Conservation (phyloP, 2,329 filamentous ascomycete genomes). For the Aspergillus persii region DNA sequence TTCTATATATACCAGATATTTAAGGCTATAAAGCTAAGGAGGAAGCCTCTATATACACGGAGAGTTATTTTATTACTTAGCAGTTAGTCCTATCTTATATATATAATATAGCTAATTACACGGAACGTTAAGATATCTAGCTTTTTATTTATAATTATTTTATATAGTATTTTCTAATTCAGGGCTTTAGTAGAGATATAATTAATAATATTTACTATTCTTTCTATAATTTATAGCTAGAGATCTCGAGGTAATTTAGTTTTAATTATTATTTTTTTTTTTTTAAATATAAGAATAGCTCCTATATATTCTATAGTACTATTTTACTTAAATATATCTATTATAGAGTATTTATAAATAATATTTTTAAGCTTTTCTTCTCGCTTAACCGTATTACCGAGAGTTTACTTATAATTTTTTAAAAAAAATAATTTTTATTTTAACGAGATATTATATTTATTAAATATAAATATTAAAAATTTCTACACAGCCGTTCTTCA, state of each 20-base stretch:
- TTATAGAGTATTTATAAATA: background rate
- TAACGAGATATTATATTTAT: background rate
- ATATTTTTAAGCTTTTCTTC: background rate
- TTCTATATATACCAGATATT: background rate
- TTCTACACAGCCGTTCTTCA: background rate
- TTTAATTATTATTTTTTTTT: background rate
- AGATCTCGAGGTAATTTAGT: background rate
- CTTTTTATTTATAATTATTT: background rate
- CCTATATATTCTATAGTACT: background rate
- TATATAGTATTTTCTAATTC: background rate
- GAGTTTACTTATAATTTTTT: background rate
- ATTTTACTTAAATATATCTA: background rate
- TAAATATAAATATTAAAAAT: background rate
- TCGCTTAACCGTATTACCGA: background rate
- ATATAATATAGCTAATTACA: background rate
- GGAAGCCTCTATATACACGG: background rate
- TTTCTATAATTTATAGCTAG: background rate
- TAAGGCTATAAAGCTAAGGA: background rate
- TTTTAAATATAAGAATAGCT: background rate
- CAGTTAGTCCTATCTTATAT: background rate
- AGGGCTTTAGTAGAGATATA: background rate
- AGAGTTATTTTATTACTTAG: background rate
- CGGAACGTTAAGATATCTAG: background rate
- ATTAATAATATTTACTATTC: background rate
- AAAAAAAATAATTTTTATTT: background rate